Conservation (phyloP, 305 asterid species). For the Fraxinus platypoda region DNA sequence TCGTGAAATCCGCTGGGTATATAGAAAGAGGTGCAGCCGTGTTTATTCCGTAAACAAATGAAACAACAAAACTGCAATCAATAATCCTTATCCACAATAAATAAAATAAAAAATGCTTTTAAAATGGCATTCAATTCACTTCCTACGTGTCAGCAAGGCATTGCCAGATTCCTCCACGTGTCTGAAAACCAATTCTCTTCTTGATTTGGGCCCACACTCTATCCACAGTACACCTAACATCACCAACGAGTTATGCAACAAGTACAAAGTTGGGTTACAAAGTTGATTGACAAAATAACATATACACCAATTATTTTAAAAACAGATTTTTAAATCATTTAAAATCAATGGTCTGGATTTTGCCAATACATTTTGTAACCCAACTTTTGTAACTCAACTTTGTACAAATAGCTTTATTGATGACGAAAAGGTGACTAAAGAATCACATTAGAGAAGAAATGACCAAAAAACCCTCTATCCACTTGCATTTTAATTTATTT, state of each 20-base stretch:
- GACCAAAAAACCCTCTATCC: neutral
- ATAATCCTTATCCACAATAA: conserved; percentile 34
- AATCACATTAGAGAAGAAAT: neutral
- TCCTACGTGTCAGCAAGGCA: conserved; percentile 27
- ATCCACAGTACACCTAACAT: neutral
- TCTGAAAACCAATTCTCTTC: neutral
- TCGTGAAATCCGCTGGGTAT: conserved; percentile 13
- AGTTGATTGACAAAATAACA: no score
- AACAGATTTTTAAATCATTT: no score
- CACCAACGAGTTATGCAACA: no score
- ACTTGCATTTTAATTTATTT: neutral
- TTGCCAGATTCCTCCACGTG: conserved; percentile 35
- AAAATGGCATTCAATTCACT: conserved; percentile 3
- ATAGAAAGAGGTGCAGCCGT: neutral
- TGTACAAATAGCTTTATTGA: no score
- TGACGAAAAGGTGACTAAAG: neutral
- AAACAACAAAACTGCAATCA: conserved; percentile 23
- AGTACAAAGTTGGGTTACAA: no score
- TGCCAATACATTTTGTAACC: no score
- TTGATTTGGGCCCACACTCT: conserved; percentile 8
- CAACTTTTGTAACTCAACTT: no score
- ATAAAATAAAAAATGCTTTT: no score
- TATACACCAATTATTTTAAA: no score
- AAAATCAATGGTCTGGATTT: no score
- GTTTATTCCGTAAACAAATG: conserved; percentile 4